These are phyloP conservation scores for Grosmannia clavigera DNA, from an alignment of 2,329 filamentous ascomycete genomes.

Conservation along the genomic window DNA sequence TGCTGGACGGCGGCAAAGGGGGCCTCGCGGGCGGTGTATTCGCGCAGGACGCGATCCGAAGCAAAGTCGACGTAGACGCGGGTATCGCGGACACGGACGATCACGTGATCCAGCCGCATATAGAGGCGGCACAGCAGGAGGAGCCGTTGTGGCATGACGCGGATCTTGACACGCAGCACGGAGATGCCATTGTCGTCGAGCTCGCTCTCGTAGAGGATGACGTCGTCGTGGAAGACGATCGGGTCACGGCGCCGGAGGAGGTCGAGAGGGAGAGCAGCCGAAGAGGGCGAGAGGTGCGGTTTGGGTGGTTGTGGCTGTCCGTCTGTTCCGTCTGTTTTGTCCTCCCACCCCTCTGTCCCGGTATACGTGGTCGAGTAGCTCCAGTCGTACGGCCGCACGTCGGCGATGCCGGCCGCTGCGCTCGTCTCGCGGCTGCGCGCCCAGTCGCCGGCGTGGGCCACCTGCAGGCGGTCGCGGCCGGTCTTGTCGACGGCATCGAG, in stretches of 20 bases:
- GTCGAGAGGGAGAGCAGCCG: slow-evolving; percentile 58
- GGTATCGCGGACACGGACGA: slow-evolving; percentile 81
- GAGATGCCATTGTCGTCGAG: slow-evolving; percentile 95
- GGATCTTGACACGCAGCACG: slow-evolving; percentile 76
- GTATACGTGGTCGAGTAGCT: slow-evolving; percentile 85
- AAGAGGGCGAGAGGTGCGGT: not conserved
- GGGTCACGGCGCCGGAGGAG: slow-evolving; percentile 81
- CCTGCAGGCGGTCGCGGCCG: slow-evolving; percentile 77
- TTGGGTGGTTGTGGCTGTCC: too few relatives aligned
- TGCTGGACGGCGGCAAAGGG: slow-evolving; percentile 63
- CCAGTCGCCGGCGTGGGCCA: slow-evolving; percentile 88
- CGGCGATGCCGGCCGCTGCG: slow-evolving; percentile 75
- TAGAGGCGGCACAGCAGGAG: slow-evolving; percentile 79
- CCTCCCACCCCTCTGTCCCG: slow-evolving; percentile 40
- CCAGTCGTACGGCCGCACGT: slow-evolving; percentile 97
- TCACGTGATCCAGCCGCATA: slow-evolving; percentile 82
- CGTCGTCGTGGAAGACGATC: slow-evolving; percentile 93
- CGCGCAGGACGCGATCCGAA: slow-evolving; percentile 65
- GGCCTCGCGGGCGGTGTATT: slow-evolving; percentile 83
- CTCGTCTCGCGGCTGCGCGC: slow-evolving; percentile 54
- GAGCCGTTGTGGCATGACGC: slow-evolving; percentile 84
- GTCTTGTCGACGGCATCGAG: slow-evolving; percentile 92
- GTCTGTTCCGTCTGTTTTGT: not conserved
- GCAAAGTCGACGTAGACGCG: slow-evolving; percentile 85
- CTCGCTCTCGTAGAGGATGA: slow-evolving; percentile 94